Base-by-base conservation (phyloP, 129 eudicot species). In the Ambrosia artemisiifolia region DNA sequence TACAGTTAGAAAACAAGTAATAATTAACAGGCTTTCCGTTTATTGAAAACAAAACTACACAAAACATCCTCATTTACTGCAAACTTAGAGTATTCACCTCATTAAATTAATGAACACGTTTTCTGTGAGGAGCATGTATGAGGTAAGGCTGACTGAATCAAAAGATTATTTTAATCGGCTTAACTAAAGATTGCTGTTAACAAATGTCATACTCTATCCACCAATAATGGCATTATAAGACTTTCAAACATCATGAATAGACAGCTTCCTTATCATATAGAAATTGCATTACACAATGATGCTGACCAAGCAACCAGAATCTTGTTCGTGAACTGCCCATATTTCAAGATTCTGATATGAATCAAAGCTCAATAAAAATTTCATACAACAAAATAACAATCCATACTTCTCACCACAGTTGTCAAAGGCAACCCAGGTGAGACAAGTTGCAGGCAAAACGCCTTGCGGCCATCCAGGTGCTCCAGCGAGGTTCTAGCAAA, bases 211-310 rank as follows among this genome's bases (percentile, higher is more conserved):
- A 63, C 13, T 71, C 77, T 50, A 71, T 63, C 64, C 50, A 63
- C 66, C 72, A 70, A 78, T 71, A 71, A 63, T 78, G 61, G 51
- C 67, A 78, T 59, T 33, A 67, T n/a, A 43, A 65, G 59, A 67
- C 80, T 66, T 75, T 75, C 6, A 55, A 30, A 13, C 57, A 42
- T 28, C 67, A 76, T 2, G 30, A 44, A 76, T 5, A 64, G 36
- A 74, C 60, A 57, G 30, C 62, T 67, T 76, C 67, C 73, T 75
- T 75, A 67, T 67, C 65, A 55, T 42, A 18, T 11, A 51, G 46
- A 75, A 64, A 64, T 24, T 24, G 60, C 75, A 71, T 60, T n/a
- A 74, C 17, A 13, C 16, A 35, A 6, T 0, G 17, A 40, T 18
- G 63, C 38, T 73, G 78, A 62, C 70, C 70, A 62, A 34, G 49